Evolutionary conservation across 352 stramenopile genomes (phyloP).

Genomic region (Phytopythium kandeliae): DNA sequence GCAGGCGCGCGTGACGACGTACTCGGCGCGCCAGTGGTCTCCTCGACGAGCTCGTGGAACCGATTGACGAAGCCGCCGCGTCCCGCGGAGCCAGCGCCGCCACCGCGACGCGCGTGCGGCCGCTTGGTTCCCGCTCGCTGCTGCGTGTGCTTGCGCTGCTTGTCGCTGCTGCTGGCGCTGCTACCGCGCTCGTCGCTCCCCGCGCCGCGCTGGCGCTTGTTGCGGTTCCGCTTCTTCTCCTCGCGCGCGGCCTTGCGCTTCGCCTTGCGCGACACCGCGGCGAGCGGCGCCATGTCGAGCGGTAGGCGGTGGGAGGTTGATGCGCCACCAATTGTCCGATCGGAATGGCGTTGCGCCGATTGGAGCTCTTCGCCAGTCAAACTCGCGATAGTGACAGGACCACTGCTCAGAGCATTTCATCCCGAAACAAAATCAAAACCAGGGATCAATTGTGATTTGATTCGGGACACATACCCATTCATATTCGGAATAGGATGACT

Average conservation of each 20-base stretch:
- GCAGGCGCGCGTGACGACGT: background rate
- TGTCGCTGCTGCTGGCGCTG: slow-evolving; percentile 2
- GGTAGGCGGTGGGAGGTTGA: background rate
- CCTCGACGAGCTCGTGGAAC: slow-evolving; percentile 74
- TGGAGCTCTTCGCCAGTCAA: slow-evolving; percentile 3
- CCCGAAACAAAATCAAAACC: background rate
- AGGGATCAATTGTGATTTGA: background rate
- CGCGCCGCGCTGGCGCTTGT: slow-evolving; percentile 43
- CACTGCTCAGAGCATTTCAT: background rate
- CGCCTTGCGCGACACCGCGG: slow-evolving; percentile 47
- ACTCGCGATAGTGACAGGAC: background rate
- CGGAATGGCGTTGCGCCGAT: too few species aligned
- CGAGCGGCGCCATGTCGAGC: slow-evolving; percentile 16
- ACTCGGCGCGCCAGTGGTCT: slow-evolving; percentile 43
- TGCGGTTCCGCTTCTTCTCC: slow-evolving; percentile 71
- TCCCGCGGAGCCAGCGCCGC: slow-evolving; percentile 5
- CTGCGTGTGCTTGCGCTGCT: slow-evolving; percentile 7
- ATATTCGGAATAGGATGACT: slow-evolving; percentile 6
- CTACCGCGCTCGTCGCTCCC: slow-evolving; percentile 6
- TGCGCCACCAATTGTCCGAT: too few species aligned
- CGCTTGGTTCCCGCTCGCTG: slow-evolving; percentile 9
- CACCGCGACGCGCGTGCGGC: slow-evolving; percentile 4
- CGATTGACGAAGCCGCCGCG: slow-evolving; percentile 46
- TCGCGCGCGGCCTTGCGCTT: slow-evolving; percentile 76
- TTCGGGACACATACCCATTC: background rate